phyloP scores from a whole-genome alignment of 2,329 filamentous ascomycete genomes.

The Purpureocillium takamizusanense region DNA sequence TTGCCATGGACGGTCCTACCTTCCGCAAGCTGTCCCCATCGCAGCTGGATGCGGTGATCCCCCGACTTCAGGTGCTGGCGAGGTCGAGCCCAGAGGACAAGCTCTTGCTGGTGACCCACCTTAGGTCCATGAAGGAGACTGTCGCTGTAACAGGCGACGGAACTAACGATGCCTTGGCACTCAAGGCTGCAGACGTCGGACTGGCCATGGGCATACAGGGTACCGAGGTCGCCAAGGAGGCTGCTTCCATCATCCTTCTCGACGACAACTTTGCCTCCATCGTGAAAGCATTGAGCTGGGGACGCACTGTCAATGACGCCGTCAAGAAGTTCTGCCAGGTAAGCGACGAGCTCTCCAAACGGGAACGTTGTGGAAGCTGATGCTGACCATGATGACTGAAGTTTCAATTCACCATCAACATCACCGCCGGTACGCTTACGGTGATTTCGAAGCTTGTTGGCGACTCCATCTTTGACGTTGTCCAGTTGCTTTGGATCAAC shows the following conservation, averaged over 20 bases:
- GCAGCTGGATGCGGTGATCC: conserved; percentile 41
- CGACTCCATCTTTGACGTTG: conserved; percentile 46
- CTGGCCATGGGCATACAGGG: conserved; percentile 61
- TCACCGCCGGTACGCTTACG: conserved; percentile 55
- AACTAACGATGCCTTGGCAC: conserved; percentile 56
- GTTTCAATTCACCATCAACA: conserved; percentile 61
- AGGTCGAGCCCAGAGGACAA: conserved; percentile 64
- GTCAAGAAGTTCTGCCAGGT: conserved; percentile 56
- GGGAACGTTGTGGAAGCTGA: no score
- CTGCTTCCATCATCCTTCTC: conserved; percentile 55
- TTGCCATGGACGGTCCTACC: conserved; percentile 46
- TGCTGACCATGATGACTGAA: conserved; percentile 2
- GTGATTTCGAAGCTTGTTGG: conserved; percentile 54
- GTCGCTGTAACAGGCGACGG: conserved; percentile 60
- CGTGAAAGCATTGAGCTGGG: conserved; percentile 53
- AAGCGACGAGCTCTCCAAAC: conserved; percentile 3
- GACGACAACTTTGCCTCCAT: conserved; percentile 60
- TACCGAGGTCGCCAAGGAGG: conserved; percentile 58
- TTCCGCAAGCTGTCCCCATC: conserved; percentile 48
- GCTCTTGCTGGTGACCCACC: conserved; percentile 51
- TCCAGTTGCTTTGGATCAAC: conserved; percentile 61
- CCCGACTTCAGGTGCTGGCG: conserved; percentile 58
- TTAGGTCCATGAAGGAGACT: conserved; percentile 57
- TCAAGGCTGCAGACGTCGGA: conserved; percentile 58
- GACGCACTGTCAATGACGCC: conserved; percentile 53